Base-by-base conservation (phyloP, 192 early-diverging fungal species). In the Podila epigama region DNA sequence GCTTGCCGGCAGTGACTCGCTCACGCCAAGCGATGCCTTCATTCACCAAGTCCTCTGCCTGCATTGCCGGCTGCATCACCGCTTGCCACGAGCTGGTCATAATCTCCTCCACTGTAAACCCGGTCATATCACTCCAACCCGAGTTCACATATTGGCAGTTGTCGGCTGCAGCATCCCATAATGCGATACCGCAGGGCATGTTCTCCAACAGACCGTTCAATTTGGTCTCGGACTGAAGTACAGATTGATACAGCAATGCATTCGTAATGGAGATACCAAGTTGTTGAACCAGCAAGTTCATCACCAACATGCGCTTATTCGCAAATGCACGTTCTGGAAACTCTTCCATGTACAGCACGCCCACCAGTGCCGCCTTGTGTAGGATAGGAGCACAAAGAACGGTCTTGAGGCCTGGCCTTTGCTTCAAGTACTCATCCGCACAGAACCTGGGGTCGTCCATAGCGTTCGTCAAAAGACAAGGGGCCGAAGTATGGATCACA, bases 231-330 rank as follows among this genome's bases (percentile, higher is more conserved):
- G 73, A 77, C 20, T 77, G 69, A 20, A 82, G 72, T 2, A 84
- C 80, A 0, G 83, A 84, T 34, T 82, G 81, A 54, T 83, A 85
- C 27, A 85, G 54, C 25, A 85, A 57, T 11, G 84, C 84, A 48
- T 85, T 85, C 5, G 81, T 83, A 28, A 85, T 81, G 10, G 84
- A 85, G 44, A 85, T 85, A 15, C 84, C 84, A 60, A 85, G 60
- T 44, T 85, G 84, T 33, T 85, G 84, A 34, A 82, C 82, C 35
- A 85, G 32, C 9, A 85, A 48, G 22, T 79, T 85, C 73, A 85
- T 67, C 13, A 85, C 84, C 37, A 78, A 63, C 56, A 85, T 58
- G 15, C 73, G 33, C 56, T 68, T 68, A 53, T 77, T 77, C 1
- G 73, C 73, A 59, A 77, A 68, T 40, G 82, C 81, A 0, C 82